Evolutionary conservation across 2,329 filamentous ascomycete species (phyloP), one percentile per base, ranked within the genome.

Genomic region (Cryoendolithus antarcticus): DNA sequence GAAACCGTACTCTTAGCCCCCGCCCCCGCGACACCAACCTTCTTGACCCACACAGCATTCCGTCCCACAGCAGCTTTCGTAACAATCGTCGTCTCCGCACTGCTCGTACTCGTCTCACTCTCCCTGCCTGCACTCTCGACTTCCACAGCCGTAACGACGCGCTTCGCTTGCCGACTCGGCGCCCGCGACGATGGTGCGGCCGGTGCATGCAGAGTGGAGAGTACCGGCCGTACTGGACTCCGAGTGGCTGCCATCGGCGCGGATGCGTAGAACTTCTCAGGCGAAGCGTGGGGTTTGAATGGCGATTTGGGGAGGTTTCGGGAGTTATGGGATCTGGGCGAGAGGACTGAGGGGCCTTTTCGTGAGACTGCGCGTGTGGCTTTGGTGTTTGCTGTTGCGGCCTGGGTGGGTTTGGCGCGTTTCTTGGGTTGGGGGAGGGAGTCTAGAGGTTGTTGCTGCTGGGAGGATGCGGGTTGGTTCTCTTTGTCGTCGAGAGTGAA

Each of bases 311-410:
- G 74, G 15, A 74, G 65, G 10, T 82, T 70, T 38, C 83, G 77
- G 5, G 82, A 82, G 55, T 93, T 93, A 42, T 81, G 80, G 0
- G 84, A 88, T 38, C 83, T 81, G 2, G 86, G 86, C 2, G 86
- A 93, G 2, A 93, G 69, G 30, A 93, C 72, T 58, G 81, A 13
- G 43, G 10, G 63, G 21, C 50, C 46, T 48, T 59, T 57, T 30
- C 54, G 50, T 4, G 60, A 59, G 7, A 48, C 49, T 11, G 53
- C 53, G 29, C 58, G 54, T 8, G 51, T 48, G 8, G 53, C 49
- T 43, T 56, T 56, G 9, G 55, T 52, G 40, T 54, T 49, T n/a
- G 56, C 47, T 19, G 15, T 19, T 32, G 50, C 45, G 9, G 48
- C 45, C 11, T 49, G 43, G 10, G 48, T 45, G n/a, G 50, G 45